A percentile compares a stretch with the other conserved stretches of the same genome.
Conservation (phyloP, 2,329 filamentous ascomycete species). For the Davidsoniella eucalypti region DNA sequence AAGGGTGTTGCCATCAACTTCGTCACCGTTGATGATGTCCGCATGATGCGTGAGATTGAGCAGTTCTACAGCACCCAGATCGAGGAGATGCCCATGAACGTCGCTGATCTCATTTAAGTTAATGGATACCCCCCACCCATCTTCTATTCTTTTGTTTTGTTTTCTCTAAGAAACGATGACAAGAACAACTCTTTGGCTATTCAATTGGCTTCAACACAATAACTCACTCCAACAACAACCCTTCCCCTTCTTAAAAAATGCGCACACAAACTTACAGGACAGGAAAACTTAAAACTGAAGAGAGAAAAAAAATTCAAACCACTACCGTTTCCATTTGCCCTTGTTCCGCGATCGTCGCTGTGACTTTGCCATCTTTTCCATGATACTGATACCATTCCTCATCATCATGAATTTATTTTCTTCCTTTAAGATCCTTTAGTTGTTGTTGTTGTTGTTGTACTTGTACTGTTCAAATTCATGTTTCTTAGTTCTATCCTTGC, state of each 20-base stretch:
- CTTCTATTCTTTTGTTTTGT: not conserved
- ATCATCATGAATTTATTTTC: no score
- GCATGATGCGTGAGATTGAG: constrained; percentile 99
- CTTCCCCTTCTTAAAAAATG: constrained; percentile 2
- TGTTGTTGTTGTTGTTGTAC: not conserved
- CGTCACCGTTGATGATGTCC: constrained; percentile 95
- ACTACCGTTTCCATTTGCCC: not conserved
- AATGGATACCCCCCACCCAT: constrained; percentile 8
- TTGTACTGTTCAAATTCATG: not conserved
- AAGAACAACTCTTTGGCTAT: not conserved
- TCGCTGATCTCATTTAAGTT: constrained; percentile 55
- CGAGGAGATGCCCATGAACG: constrained; percentile 99
- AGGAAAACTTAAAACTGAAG: constrained; percentile 11
- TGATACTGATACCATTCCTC: no score
- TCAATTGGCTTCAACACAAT: not conserved
- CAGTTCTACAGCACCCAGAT: constrained; percentile 99
- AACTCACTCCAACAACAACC: not conserved
- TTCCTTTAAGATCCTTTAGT: no score
- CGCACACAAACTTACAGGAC: constrained; percentile 8
- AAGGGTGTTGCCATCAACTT: constrained; percentile 99
- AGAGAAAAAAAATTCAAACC: constrained; percentile 13
- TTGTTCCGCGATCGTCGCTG: not conserved
- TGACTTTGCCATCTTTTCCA: no score
- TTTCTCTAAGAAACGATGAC: not conserved
- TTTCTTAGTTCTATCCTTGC: not conserved